Conservation (phyloP, 768 basidiomycete genomes). For the Artomyces pyxidatus region DNA sequence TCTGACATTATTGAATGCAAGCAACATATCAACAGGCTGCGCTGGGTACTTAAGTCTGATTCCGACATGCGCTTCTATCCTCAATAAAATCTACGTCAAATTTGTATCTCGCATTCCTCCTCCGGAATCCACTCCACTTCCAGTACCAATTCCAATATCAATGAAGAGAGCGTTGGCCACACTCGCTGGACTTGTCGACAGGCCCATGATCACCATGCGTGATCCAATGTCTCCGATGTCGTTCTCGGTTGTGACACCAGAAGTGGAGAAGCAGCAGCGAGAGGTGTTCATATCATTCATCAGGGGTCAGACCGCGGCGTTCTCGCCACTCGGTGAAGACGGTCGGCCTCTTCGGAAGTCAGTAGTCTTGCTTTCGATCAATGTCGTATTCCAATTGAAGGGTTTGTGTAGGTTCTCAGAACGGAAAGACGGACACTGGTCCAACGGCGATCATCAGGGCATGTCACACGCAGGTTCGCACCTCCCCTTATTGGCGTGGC, state of each 20-base stretch:
- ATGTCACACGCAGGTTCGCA: neutral
- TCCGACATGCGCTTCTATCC: conserved; percentile 48
- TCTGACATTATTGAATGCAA: neutral
- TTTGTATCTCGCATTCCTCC: conserved; percentile 52
- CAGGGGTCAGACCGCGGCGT: conserved; percentile 36
- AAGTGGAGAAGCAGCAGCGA: conserved; percentile 42
- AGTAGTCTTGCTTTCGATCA: conserved; percentile 16
- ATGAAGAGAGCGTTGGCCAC: conserved; percentile 46
- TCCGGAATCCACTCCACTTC: conserved; percentile 38
- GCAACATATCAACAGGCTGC: conserved; percentile 36
- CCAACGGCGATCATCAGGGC: conserved; percentile 33
- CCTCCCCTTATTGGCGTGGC: neutral
- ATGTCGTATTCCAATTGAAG: neutral
- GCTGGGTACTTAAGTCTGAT: conserved; percentile 47
- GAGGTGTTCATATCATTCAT: conserved; percentile 40
- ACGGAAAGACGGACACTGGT: conserved; percentile 52
- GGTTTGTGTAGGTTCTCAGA: conserved; percentile 45
- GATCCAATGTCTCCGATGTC: conserved; percentile 58
- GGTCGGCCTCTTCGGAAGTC: conserved; percentile 59
- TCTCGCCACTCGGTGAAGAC: conserved; percentile 48
- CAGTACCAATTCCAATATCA: conserved; percentile 32
- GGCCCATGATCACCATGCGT: conserved; percentile 37
- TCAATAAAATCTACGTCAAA: conserved; percentile 54
- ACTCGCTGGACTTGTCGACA: conserved; percentile 43
- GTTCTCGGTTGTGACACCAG: conserved; percentile 53